Evolutionary conservation across 1,139 yeast genomes (phyloP), one percentile per base, ranked within the genome.

Genomic region (Yamadazyma blattariae): DNA sequence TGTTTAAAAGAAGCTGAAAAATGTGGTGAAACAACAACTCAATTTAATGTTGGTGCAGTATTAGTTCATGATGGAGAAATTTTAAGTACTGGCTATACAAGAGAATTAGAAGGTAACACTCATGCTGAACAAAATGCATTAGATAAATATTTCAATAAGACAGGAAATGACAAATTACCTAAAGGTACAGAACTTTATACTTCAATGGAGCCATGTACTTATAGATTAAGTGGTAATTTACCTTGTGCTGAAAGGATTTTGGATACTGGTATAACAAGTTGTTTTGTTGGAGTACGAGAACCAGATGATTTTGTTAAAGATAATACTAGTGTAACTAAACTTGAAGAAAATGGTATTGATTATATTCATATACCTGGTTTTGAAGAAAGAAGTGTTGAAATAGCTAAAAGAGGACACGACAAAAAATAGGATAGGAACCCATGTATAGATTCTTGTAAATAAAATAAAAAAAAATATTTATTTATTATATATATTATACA

Each of bases 41-140:
- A 96, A 14, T 94, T 84, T 54, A 82, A 92, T 42, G 98, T 94
- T 6, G 99, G 99, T 3, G 95, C 97, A 1, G 82, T 89, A 0
- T 61, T 94, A 11, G 95, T 83, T 0, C 64, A 74, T 39, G 75
- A 79, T 34, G 86, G 84, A 8, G 56, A 74, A 35, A 66, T 92
- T 0, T 54, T 94, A 13, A 71, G 84, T 8, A 81, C 88, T 0
- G 99, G 99, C 0, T 86, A 77, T 51, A 87, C 97, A 0, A 70
- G 98, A 40, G 98, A 94, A 55, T 63, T 92, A 3, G 87, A 85
- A 13, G 98, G 98, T 0, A 94, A 94, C 55, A 94, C 99, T 0
- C 99, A 94, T 57, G 98, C 98, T 2, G 99, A 94, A 53, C 97
- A 94, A 54, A 84, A 95, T 64, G 97, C 97, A 0, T 58, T 94